Base-by-base conservation (phyloP, 352 stramenopile genomes). In the Pythium pyrilobum region DNA sequence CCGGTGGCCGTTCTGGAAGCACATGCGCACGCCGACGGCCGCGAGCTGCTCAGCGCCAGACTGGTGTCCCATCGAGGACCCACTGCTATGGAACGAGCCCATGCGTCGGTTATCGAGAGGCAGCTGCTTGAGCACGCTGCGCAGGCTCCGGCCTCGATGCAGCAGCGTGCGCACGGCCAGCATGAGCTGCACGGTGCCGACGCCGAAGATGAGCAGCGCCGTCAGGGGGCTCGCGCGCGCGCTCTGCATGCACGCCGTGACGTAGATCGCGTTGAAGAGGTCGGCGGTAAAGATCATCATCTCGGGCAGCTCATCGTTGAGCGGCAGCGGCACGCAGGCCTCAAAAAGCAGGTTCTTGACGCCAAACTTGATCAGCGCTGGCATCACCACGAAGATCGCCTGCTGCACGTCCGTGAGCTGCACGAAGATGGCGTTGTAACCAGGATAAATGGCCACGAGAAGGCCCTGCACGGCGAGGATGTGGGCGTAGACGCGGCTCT, bases 251-350 rank as follows among this genome's bases (percentile, higher is more conserved):
- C 64, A 73, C 4, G 50, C 62, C 3, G 63, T 56, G 8, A 77
- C 18, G 37, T 74, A 81, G 11, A 81, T 37, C 3, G 63, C 33
- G 28, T 76, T 71, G 54, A 77, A 77, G 25, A 78, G 52, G 16
- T 78, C 60, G 18, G 69, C 66, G 0, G 67, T 67, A 34, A 77
- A 74, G 11, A 77, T 64, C n/a, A 74, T 51, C 5, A 66, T 24
- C 50, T 74, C 63, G 0, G 66, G 72, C 2, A 74, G 49, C 41
- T 73, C 47, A 27, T 77, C 67, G 36, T 72, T 45, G 18, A 81
- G 31, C 27, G 70, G 40, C 3, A 58, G 27, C 18, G 39, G 21
- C 27, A 18, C 39, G n/a, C 50, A 60, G 3, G 49, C 37, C 12
- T 47, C 28, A n/a, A 48, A 49, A 8, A 68, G 34, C 37, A 60